Evolutionary conservation across 495 filamentous ascomycete species (phyloP), one percentile per base, ranked within the genome.

Genomic region (Lophiostoma macrostomum): DNA sequence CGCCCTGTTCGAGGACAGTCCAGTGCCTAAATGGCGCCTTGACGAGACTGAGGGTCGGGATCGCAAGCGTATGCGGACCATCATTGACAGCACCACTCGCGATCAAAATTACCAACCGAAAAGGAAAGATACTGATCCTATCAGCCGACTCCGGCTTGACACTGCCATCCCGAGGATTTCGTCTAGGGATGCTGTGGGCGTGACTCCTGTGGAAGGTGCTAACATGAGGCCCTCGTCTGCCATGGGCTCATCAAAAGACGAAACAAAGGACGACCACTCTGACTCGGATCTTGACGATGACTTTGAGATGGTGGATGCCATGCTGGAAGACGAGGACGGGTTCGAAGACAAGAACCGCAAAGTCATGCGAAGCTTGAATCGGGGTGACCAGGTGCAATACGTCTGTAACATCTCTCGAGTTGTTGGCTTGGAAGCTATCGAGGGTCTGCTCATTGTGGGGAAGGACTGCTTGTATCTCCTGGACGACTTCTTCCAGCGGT

Each of bases 311-410:
- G 84, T 98, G 31, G 89, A 95, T 52, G 91, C 96, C 51, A 84
- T 85, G 5, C 80, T 80, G n/a, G 82, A 88, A 39, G 88, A 83
- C 38, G 79, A 88, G 13, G 91, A 94, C 47, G 84, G 82, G 10
- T 95, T 88, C 61, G 93, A 97, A 70, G 93, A 98, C 65, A 96
- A 95, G 72, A 96, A 98, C 63, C 76, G 93, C 13, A 96, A 94
- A 69, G 93, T 98, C 40, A 90, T 97, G 88, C 77, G 93, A 50
- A 95, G 88, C 58, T 77, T 98, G 11, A 87, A 96, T 53, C 86
- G 88, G 27, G 88, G 88, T 4, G 93, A 98, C 61, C 77, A 88
- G 46, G 91, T 98, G n/a, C 88, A 95, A 63, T 84, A 86, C 58
- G 88, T 96, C 5, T 93, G 88, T 74, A 98, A 98, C 64, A 82